phyloP scores from a whole-genome alignment of 768 basidiomycete species.

The Pisolithus orientalis region DNA sequence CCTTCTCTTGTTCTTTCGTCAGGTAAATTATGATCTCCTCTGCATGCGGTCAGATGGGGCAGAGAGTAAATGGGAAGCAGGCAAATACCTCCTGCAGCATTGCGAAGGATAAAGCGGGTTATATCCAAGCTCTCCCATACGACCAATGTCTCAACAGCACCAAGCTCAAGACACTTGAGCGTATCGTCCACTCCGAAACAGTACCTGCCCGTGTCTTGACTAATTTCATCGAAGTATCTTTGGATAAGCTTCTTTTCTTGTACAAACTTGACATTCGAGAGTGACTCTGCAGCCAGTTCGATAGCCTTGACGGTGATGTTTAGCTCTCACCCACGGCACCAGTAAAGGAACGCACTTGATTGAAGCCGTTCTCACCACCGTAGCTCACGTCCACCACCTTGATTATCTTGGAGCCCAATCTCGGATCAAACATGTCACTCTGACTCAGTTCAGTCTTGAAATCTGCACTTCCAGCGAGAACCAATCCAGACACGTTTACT shows the following conservation, averaged over 20 bases:
- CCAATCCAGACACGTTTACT: conserved; percentile 94
- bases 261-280: conserved; percentile 98
- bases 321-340: background rate
- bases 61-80: background rate
- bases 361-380: conserved; percentile 98
- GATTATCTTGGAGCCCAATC: conserved; percentile 87
- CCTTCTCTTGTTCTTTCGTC: conserved; percentile 82
- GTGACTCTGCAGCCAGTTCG: conserved; percentile 90
- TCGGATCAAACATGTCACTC: conserved; percentile 92
- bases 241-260: conserved; percentile 98
- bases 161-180: conserved; percentile 91
- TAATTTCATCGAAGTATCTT: conserved; percentile 98
- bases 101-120: conserved; percentile 81
- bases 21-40: conserved; percentile 81
- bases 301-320: conserved; percentile 59
- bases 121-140: conserved; percentile 98
- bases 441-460: conserved; percentile 98
- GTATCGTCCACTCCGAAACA: conserved; percentile 98
- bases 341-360: conserved; percentile 61
- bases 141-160: conserved; percentile 93
- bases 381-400: conserved; percentile 99
- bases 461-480: conserved; percentile 95
- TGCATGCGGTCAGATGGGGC: conserved; percentile 21
- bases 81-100: conserved; percentile 76
- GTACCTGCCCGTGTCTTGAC: conserved; percentile 92